phyloP scores from a whole-genome alignment of 306 rosid genomes.

The Ormosia semicastrata region DNA sequence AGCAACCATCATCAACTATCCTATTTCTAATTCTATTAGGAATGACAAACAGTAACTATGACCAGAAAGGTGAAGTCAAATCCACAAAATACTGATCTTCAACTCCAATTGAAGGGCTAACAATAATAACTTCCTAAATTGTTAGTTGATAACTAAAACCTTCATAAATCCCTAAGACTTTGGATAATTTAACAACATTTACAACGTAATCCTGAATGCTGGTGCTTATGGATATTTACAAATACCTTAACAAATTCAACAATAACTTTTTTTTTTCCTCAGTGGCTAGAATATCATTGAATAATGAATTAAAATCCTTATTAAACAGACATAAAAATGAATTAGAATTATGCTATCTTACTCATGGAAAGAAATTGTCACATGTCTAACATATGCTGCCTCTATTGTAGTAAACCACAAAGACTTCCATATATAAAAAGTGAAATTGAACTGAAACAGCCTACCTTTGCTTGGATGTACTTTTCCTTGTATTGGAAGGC shows the following conservation, averaged over 20 bases:
- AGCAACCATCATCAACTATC: slow-evolving; percentile 11
- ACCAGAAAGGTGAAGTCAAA: background rate
- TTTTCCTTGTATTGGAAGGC: slow-evolving; percentile 70
- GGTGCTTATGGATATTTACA: background rate
- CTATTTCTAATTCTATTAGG: background rate
- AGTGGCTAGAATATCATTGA: background rate
- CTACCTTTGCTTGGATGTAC: slow-evolving; percentile 92
- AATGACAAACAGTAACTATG: slow-evolving; percentile 4
- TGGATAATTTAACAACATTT: background rate
- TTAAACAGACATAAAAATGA: background rate
- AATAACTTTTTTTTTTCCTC: background rate
- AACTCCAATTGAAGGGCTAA: slow-evolving; percentile 16
- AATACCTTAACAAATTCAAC: background rate
- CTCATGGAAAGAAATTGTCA: slow-evolving; percentile 8
- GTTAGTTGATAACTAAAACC: background rate
- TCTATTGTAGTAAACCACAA: slow-evolving; percentile 3
- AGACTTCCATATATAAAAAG: background rate
- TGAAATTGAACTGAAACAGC: slow-evolving; percentile 3
- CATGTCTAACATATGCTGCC: slow-evolving; percentile 11
- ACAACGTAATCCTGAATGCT: slow-evolving; percentile 14
- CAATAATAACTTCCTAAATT: background rate
- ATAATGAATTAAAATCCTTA: background rate
- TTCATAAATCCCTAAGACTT: background rate
- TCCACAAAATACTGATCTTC: slow-evolving; percentile 2
- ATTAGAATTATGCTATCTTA: background rate